These are phyloP conservation scores for Micractinium sp. DNA, from an alignment of 139 green algal genomes.

Conservation along the genomic window DNA sequence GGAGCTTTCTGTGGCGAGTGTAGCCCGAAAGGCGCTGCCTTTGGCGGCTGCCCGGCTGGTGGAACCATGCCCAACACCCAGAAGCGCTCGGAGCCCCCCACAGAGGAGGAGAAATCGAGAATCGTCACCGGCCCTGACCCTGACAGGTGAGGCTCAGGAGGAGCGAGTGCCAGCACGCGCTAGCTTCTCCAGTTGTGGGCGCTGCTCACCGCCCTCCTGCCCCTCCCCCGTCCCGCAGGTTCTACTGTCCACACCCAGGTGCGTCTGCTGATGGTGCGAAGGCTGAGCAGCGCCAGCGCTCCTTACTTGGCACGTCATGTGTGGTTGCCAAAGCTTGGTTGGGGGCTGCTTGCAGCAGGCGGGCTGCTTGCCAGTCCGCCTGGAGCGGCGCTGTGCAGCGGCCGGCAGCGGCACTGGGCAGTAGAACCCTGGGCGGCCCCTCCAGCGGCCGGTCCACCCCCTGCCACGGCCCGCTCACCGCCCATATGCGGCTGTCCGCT, in stretches of 20 bases:
- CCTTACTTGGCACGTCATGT: too few species aligned
- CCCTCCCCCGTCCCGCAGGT: constrained; percentile 24
- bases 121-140: constrained; percentile 45
- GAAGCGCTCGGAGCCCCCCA: not conserved
- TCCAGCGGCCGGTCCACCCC: too few species aligned
- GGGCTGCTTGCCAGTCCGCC: not conserved
- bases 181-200: not conserved
- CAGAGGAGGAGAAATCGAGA: constrained; percentile 23
- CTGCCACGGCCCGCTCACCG: too few species aligned
- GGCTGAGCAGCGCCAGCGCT: not conserved
- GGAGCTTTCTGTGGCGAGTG: too few species aligned
- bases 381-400: too few species aligned
- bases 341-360: not conserved
- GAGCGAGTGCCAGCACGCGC: not conserved
- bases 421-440: too few species aligned
- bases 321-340: not conserved
- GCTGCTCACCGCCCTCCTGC: not conserved
- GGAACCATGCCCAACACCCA: not conserved
- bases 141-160: constrained; percentile 15
- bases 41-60: not conserved
- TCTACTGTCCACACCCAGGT: constrained; percentile 51
- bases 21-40: not conserved
- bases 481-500: not conserved
- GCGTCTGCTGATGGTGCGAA: not conserved
- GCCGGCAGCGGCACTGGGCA: too few species aligned